Evolutionary conservation across 2,329 filamentous ascomycete species (phyloP).

Genomic region (Gnomoniopsis sp.): DNA sequence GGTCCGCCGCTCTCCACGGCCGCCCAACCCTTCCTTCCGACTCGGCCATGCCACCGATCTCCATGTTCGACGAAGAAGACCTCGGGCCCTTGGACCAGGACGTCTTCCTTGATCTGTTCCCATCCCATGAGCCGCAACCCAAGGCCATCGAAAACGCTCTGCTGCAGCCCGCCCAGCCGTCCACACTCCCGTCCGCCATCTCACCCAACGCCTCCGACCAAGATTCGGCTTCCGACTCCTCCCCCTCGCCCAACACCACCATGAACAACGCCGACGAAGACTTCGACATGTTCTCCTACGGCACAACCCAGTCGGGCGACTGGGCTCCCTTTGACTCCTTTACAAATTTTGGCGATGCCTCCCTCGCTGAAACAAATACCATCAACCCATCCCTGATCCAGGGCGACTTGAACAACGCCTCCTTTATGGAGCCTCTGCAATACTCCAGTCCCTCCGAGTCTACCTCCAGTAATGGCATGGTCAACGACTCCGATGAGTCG

Average conservation of each 20-base stretch:
- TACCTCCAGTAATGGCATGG: conserved; percentile 44
- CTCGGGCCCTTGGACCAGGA: conserved; percentile 7
- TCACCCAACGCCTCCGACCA: conserved; percentile 40
- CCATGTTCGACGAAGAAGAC: conserved; percentile 15
- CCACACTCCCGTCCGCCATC: conserved; percentile 37
- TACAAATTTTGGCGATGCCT: conserved; percentile 33
- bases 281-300: conserved; percentile 35
- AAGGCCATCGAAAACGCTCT: conserved; percentile 16
- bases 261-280: conserved; percentile 40
- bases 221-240: conserved; percentile 51
- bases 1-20: conserved; percentile 11
- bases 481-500: conserved; percentile 22
- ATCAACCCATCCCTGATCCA: conserved; percentile 33
- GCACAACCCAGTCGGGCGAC: conserved; percentile 30
- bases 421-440: conserved; percentile 13
- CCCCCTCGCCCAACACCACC: conserved; percentile 41
- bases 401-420: not conserved
- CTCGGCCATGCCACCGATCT: conserved; percentile 14
- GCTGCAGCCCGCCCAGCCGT: conserved; percentile 22
- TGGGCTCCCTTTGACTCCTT: conserved; percentile 35
- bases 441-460: conserved; percentile 28
- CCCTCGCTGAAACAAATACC: conserved; percentile 26
- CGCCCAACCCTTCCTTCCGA: not conserved
- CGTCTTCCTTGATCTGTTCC: conserved; percentile 14
- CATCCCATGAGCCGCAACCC: conserved; percentile 13